phyloP scores from a whole-genome alignment of 495 filamentous ascomycete genomes.

The Talaromyces liani region DNA sequence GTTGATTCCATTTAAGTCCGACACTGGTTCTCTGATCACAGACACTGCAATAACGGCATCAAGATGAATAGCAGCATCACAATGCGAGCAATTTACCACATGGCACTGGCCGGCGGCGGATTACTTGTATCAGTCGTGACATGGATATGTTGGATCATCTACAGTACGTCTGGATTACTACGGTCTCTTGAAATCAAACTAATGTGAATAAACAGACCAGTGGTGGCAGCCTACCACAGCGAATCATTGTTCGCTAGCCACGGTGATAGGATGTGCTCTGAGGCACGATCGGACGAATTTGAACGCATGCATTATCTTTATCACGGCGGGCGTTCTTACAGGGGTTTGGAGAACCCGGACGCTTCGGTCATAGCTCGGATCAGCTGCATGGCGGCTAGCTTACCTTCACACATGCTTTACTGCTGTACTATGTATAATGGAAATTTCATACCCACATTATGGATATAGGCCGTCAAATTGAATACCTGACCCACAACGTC shows the following conservation, averaged over 20 bases:
- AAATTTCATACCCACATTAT: background rate
- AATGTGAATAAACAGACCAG: background rate
- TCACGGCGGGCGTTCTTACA: background rate
- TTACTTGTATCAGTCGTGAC: background rate
- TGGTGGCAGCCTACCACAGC: background rate
- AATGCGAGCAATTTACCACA: background rate
- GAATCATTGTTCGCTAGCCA: background rate
- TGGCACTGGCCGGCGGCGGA: background rate
- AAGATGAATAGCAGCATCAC: background rate
- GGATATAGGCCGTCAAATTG: background rate
- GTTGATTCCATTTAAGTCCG: background rate
- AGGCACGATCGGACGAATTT: background rate
- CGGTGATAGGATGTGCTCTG: background rate
- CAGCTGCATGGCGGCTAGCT: background rate
- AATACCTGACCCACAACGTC: background rate
- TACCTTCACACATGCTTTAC: background rate
- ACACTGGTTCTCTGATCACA: no score
- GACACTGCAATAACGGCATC: background rate
- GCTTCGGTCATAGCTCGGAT: background rate
- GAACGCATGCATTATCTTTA: background rate
- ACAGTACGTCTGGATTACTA: background rate
- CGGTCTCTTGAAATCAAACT: background rate
- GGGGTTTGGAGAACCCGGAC: background rate
- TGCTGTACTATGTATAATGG: background rate
- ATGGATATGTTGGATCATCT: background rate